These are phyloP conservation scores for Trametes sp. DNA, from an alignment of 1,284 basidiomycete genomes.

Conservation along the genomic window DNA sequence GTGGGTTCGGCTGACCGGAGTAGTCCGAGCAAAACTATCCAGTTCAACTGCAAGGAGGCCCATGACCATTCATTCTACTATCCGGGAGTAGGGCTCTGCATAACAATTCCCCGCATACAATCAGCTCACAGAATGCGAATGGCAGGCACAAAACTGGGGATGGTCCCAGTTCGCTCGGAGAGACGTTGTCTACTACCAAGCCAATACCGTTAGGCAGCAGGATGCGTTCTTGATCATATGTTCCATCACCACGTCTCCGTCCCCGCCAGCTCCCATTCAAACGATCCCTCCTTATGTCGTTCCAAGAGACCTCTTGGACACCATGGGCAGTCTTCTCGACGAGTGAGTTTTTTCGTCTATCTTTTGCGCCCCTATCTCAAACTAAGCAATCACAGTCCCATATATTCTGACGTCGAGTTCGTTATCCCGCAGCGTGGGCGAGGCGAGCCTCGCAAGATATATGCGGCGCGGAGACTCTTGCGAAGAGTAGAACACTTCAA, in stretches of 20 bases:
- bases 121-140: neutral
- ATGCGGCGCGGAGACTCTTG: constrained; percentile 74
- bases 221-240: constrained; percentile 83
- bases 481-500: constrained; percentile 80
- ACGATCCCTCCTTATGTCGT: constrained; percentile 59
- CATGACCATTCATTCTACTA: constrained; percentile 85
- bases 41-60: constrained; percentile 79
- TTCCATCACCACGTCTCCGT: constrained; percentile 76
- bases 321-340: constrained; percentile 78
- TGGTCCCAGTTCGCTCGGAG: constrained; percentile 85
- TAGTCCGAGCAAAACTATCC: constrained; percentile 58
- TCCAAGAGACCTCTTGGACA: constrained; percentile 69
- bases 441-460: constrained; percentile 57
- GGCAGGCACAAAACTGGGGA: constrained; percentile 83
- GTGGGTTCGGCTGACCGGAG: neutral
- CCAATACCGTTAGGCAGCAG: constrained; percentile 58
- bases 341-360: constrained; percentile 47
- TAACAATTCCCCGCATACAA: neutral
- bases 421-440: constrained; percentile 63
- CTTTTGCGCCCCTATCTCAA: neutral
- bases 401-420: constrained; percentile 86
- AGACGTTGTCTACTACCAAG: constrained; percentile 74
- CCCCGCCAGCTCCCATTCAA: constrained; percentile 57
- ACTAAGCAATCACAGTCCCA: constrained; percentile 45
- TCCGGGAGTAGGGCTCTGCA: constrained; percentile 54